These are phyloP conservation scores for Chytriomyces sp. DNA, from an alignment of 192 early-diverging fungal species.

Conservation along the genomic window DNA sequence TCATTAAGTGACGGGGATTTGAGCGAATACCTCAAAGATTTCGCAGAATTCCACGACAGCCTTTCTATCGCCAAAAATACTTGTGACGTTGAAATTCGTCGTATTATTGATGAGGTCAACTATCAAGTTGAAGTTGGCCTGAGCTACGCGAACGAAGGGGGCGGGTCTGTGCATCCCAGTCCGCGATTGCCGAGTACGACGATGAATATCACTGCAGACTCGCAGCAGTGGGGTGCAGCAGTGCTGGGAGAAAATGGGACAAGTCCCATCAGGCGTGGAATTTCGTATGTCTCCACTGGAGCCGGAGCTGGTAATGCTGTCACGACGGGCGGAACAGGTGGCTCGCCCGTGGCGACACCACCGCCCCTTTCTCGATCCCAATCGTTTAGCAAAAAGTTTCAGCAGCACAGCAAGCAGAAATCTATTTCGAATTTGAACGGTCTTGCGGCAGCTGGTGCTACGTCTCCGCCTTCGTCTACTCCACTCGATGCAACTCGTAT, in stretches of 20 bases:
- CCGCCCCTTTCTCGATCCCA: conserved; percentile 20
- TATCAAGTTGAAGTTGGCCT: conserved; percentile 65
- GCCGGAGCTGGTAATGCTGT: not conserved
- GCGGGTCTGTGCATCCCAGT: too few species aligned
- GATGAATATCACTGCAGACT: too few species aligned
- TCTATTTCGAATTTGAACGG: conserved; percentile 35
- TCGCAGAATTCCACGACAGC: conserved; percentile 52
- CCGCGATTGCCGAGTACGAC: too few species aligned
- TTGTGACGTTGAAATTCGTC: conserved; percentile 66
- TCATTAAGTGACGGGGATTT: conserved; percentile 53
- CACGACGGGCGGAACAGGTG: conserved; percentile 17
- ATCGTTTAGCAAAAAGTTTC: conserved; percentile 8
- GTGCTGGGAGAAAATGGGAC: not conserved
- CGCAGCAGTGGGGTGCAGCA: too few species aligned
- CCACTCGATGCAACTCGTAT: too few species aligned
- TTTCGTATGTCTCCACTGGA: not conserved
- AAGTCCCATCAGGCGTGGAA: not conserved
- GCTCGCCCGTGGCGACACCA: not conserved
- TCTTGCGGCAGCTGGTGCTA: conserved; percentile 9
- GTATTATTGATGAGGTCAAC: conserved; percentile 69
- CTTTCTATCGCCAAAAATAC: conserved; percentile 53
- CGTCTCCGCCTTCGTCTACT: too few species aligned
- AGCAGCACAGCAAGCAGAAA: conserved; percentile 15
- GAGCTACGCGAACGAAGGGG: conserved; percentile 48
- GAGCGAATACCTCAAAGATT: conserved; percentile 57